These are phyloP conservation scores for Aurifilum marmelostoma DNA, from an alignment of 2,329 filamentous ascomycete species.

Conservation along the genomic window DNA sequence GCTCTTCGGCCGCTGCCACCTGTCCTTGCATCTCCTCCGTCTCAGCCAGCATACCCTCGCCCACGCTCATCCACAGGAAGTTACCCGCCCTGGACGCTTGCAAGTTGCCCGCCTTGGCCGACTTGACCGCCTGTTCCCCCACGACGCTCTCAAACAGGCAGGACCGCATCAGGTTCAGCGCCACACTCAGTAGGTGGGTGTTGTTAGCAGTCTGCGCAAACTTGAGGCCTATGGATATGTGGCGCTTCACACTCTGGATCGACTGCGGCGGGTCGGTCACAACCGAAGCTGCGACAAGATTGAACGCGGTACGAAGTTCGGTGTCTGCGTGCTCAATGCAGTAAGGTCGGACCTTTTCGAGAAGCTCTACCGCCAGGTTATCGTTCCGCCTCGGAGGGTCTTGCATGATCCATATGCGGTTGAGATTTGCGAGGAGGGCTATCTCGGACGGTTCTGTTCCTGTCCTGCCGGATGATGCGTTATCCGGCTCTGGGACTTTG, in stretches of 20 bases:
- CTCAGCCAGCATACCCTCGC: slow-evolving; percentile 76
- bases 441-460: slow-evolving; percentile 64
- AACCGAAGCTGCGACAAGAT: slow-evolving; percentile 72
- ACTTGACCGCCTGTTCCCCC: slow-evolving; percentile 79
- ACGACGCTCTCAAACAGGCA: slow-evolving; percentile 82
- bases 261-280: slow-evolving; percentile 63
- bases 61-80: slow-evolving; percentile 77
- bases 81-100: slow-evolving; percentile 73
- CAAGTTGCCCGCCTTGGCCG: slow-evolving; percentile 68
- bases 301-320: slow-evolving; percentile 77
- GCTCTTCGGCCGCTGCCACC: slow-evolving; percentile 27
- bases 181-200: slow-evolving; percentile 78
- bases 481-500: slow-evolving; percentile 49
- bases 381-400: slow-evolving; percentile 61
- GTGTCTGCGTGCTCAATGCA: slow-evolving; percentile 72
- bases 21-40: slow-evolving; percentile 75
- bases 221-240: slow-evolving; percentile 73
- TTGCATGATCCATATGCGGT: slow-evolving; percentile 73
- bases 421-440: slow-evolving; percentile 67
- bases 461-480: slow-evolving; percentile 40
- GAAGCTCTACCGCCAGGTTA: slow-evolving; percentile 59
- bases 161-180: slow-evolving; percentile 82
- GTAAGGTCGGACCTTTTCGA: slow-evolving; percentile 68
- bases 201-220: slow-evolving; percentile 73
- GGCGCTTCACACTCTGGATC: slow-evolving; percentile 77